A percentile compares a stretch with the other conserved stretches of the same genome.
Conservation (phyloP, 2,329 filamentous ascomycete species). For the Penicillium sp. region DNA sequence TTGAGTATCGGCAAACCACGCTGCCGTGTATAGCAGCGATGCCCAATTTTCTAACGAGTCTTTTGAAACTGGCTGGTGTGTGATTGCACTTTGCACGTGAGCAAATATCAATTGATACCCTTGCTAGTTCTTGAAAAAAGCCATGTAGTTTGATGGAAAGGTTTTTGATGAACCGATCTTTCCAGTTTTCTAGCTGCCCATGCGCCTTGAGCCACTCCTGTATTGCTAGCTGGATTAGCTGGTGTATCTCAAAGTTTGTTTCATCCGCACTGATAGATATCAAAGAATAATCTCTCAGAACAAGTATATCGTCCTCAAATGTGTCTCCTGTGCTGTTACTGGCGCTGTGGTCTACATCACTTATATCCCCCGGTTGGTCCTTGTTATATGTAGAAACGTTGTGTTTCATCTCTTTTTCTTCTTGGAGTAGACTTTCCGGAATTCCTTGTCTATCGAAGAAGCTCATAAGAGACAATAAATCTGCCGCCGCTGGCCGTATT, state of each 20-base stretch:
- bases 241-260: conserved; percentile 6
- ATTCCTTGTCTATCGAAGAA: conserved; percentile 31
- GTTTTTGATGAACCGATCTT: neutral
- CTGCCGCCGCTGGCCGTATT: conserved; percentile 23
- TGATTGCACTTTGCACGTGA: neutral
- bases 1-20: neutral
- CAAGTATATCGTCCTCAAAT: conserved; percentile 1
- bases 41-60: neutral
- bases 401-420: neutral
- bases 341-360: neutral
- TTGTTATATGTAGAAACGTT: too few species aligned
- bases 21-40: neutral
- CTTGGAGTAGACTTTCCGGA: neutral
- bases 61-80: neutral
- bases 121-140: conserved; percentile 1
- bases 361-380: neutral
- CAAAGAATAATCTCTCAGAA: conserved; percentile 4
- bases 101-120: conserved; percentile 3
- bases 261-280: conserved; percentile 4
- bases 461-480: conserved; percentile 30
- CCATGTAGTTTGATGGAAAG: neutral
- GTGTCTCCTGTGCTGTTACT: neutral
- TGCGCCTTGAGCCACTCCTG: conserved; percentile 9
- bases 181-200: neutral
- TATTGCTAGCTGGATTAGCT: conserved; percentile 11